Base-by-base conservation (phyloP, 2,329 filamentous ascomycete species). In the Colletotrichum tamarilloi region DNA sequence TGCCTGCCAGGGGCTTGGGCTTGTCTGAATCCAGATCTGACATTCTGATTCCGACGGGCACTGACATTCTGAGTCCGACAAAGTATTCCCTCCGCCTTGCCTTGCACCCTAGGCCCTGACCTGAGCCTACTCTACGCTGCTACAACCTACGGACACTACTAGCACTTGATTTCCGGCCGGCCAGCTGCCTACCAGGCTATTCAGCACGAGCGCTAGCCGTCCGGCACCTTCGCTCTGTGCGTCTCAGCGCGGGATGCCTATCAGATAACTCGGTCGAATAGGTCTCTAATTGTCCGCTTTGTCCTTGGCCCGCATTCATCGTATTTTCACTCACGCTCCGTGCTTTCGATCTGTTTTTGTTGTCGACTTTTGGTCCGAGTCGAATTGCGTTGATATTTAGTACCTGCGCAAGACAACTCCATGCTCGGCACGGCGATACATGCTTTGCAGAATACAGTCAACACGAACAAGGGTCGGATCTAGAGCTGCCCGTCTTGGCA, bases 1-100 rank as follows among this genome's bases (percentile, higher is more conserved):
- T 65, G 24, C 59, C 52, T 46, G 60, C 42, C 9, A 22, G 19
- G 26, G 42, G 60, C 60, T 32, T 46, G 30, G 26, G 42, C 60
- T 63, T 67, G 68, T 60, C 68, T 26, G 24, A 53, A 63, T 63
- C 49, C 60, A 46, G 30, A 11, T 53, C 19, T 63, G 60, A 22
- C 60, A 52, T 71, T 67, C 28, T 59, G 67, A 60, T 70, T 67
- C 55, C 55, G 62, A 67, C 22, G 32, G n/a, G 42, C 42, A 19
- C 53, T 28, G 26, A 28, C 42, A 22, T 60, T 70, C 55, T 28
- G 59, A 63, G 59, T 49, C 67, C 32, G 42, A 49, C 42, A 49
- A 49, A 49, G 22, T 53, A 22, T 5, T 28, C 28, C 35, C 60
- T 38, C 19, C 16, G 11, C 38, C 46, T 26, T 24, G 38, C 46